A percentile compares a stretch with the other conserved stretches of the same genome.
Evolutionary conservation across 1,284 basidiomycete genomes (phyloP).

Genomic region (Ceratobasidium sp.): DNA sequence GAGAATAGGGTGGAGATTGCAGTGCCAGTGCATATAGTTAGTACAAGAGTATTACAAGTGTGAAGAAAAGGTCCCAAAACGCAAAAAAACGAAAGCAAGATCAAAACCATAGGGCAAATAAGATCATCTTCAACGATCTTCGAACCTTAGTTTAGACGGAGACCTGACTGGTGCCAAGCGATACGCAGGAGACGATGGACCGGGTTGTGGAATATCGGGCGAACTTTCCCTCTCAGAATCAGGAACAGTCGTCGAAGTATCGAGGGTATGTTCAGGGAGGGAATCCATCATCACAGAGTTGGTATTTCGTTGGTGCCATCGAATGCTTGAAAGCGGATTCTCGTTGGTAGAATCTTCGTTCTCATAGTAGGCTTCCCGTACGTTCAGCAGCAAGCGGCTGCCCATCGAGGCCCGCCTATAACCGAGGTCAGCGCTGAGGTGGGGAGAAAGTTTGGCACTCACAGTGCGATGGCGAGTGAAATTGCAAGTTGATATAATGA

Average conservation of each 20-base stretch:
- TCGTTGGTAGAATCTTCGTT: slow-evolving; percentile 10
- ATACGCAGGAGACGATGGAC: slow-evolving; percentile 16
- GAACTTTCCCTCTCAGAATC: slow-evolving; percentile 19
- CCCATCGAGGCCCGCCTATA: slow-evolving; percentile 41
- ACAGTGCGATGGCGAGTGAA: slow-evolving; percentile 36
- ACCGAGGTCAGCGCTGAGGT: neutral
- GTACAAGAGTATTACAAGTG: slow-evolving; percentile 42
- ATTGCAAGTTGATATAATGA: slow-evolving; percentile 41
- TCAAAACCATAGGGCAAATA: slow-evolving; percentile 2
- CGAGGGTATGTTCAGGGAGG: slow-evolving; percentile 15
- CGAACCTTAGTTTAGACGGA: slow-evolving; percentile 32
- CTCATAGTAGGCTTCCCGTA: slow-evolving; percentile 39
- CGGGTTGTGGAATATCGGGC: neutral
- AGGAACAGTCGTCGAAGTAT: slow-evolving; percentile 2
- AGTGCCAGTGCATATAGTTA: slow-evolving; percentile 5
- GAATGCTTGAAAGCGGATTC: slow-evolving; percentile 41
- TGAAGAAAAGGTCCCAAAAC: slow-evolving; percentile 1
- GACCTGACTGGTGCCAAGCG: slow-evolving; percentile 14
- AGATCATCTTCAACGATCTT: slow-evolving; percentile 6
- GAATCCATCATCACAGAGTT: slow-evolving; percentile 36
- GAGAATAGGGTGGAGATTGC: slow-evolving; percentile 4
- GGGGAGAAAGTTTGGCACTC: neutral
- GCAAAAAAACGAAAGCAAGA: slow-evolving; percentile 22
- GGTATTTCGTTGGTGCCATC: slow-evolving; percentile 32
- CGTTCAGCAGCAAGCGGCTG: slow-evolving; percentile 38